Evolutionary conservation across 148 eudicot species (phyloP).

Genomic region (Chenopodium berlandieri): DNA sequence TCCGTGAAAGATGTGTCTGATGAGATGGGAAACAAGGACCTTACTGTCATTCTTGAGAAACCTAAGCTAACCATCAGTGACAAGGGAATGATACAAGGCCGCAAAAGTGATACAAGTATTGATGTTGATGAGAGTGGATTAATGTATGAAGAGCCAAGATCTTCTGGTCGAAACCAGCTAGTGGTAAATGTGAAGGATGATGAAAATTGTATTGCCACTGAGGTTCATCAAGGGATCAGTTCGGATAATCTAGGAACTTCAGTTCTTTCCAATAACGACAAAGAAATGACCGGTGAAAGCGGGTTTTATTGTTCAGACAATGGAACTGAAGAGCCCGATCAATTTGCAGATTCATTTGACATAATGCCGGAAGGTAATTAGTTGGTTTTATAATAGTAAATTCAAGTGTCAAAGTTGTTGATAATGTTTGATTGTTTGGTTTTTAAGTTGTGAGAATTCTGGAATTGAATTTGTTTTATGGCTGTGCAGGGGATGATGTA

Average conservation of each 20-base stretch:
- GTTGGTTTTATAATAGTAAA: background rate
- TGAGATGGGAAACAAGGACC: constrained; percentile 5
- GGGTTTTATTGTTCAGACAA: constrained; percentile 12
- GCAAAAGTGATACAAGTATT: constrained; percentile 7
- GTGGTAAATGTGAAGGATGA: constrained; percentile 27
- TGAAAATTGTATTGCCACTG: constrained; percentile 23
- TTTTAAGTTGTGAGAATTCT: background rate
- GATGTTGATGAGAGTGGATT: constrained; percentile 8
- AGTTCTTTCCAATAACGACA: constrained; percentile 21
- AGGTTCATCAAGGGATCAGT: constrained; percentile 18
- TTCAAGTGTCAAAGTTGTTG: background rate
- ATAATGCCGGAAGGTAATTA: constrained; percentile 29
- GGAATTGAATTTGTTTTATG: background rate
- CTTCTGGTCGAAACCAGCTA: constrained; percentile 19
- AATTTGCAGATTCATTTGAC: constrained; percentile 4
- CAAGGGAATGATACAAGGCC: constrained; percentile 2
- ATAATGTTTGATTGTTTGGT: background rate
- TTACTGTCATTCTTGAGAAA: constrained; percentile 18
- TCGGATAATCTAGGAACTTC: constrained; percentile 23
- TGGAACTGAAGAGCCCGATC: background rate
- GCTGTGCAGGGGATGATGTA: constrained; percentile 28
- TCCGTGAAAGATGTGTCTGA: background rate
- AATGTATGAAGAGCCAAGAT: constrained; percentile 10
- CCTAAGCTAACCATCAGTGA: constrained; percentile 14
- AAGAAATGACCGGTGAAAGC: constrained; percentile 26